Conservation (phyloP, 768 basidiomycete genomes). For the Cyclocybe cylindracea region DNA sequence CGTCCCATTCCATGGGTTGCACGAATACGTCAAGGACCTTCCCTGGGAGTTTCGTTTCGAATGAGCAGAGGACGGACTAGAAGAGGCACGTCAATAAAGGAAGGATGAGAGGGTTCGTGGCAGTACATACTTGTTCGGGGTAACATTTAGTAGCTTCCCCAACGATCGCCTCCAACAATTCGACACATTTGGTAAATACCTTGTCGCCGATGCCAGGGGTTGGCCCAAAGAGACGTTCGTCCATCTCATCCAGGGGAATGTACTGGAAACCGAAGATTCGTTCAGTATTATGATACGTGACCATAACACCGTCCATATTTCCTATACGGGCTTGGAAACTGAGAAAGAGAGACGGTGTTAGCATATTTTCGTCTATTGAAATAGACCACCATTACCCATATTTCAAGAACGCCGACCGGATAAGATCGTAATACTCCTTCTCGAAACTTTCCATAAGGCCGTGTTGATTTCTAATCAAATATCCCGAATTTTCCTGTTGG, state of each 20-base stretch:
- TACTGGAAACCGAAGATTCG: constrained; percentile 95
- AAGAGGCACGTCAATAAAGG: background rate
- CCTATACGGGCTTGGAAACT: constrained; percentile 97
- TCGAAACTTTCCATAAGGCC: constrained; percentile 84
- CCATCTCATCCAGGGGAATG: constrained; percentile 85
- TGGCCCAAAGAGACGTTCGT: constrained; percentile 71
- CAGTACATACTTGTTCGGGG: constrained; percentile 58
- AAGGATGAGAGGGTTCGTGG: background rate
- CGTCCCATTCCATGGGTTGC: constrained; percentile 56
- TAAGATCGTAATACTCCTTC: constrained; percentile 91
- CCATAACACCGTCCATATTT: constrained; percentile 92
- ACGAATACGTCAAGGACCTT: constrained; percentile 63
- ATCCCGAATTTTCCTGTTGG: constrained; percentile 74
- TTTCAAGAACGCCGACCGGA: constrained; percentile 93
- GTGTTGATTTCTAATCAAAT: constrained; percentile 62
- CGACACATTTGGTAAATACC: constrained; percentile 76
- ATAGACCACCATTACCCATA: constrained; percentile 57
- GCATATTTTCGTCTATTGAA: background rate
- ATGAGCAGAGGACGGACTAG: constrained; percentile 59
- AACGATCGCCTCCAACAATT: constrained; percentile 66
- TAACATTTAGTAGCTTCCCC: constrained; percentile 59
- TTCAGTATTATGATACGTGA: constrained; percentile 86
- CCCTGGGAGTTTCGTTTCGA: constrained; percentile 52
- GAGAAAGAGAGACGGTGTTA: background rate
- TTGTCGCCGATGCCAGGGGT: constrained; percentile 58